Conservation (phyloP, 768 basidiomycete genomes). For the Boletus eberwhitei region DNA sequence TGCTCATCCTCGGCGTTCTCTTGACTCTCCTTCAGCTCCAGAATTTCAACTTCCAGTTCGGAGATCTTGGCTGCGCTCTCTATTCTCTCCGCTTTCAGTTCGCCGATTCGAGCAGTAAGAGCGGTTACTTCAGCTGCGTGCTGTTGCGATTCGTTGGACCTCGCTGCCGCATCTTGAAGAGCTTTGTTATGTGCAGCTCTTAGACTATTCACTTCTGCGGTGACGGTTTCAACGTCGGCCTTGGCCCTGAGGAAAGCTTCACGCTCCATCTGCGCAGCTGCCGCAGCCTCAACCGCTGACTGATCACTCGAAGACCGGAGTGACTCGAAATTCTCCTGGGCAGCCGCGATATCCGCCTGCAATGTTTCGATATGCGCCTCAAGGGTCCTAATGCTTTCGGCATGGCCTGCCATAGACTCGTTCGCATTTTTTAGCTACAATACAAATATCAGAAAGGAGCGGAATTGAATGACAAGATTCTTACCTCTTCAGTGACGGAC, state of each 20-base stretch:
- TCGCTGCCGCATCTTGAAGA: conserved; percentile 44
- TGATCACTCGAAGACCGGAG: conserved; percentile 47
- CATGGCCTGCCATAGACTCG: conserved; percentile 38
- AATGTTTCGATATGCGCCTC: conserved; percentile 49
- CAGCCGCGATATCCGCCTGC: conserved; percentile 46
- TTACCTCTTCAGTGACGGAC: conserved; percentile 50
- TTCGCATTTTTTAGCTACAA: conserved; percentile 53
- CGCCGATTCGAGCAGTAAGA: conserved; percentile 48
- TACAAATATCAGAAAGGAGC: conserved; percentile 1
- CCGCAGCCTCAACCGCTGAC: conserved; percentile 40
- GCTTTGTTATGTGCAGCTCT: conserved; percentile 49
- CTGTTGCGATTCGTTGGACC: conserved; percentile 45
- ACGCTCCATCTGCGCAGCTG: conserved; percentile 57
- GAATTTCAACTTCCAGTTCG: conserved; percentile 76
- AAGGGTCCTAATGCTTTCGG: conserved; percentile 44
- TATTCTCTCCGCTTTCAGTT: conserved; percentile 62
- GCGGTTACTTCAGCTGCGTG: conserved; percentile 41
- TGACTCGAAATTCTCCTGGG: conserved; percentile 51
- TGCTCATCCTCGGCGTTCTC: conserved; percentile 64
- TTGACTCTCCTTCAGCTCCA: conserved; percentile 70
- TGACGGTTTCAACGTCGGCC: conserved; percentile 54
- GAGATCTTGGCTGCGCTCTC: conserved; percentile 69
- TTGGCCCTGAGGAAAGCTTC: conserved; percentile 64
- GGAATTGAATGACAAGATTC: conserved; percentile 9
- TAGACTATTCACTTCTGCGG: conserved; percentile 49